Conservation (phyloP, 768 basidiomycete species). For the Lactifluus piperatus region DNA sequence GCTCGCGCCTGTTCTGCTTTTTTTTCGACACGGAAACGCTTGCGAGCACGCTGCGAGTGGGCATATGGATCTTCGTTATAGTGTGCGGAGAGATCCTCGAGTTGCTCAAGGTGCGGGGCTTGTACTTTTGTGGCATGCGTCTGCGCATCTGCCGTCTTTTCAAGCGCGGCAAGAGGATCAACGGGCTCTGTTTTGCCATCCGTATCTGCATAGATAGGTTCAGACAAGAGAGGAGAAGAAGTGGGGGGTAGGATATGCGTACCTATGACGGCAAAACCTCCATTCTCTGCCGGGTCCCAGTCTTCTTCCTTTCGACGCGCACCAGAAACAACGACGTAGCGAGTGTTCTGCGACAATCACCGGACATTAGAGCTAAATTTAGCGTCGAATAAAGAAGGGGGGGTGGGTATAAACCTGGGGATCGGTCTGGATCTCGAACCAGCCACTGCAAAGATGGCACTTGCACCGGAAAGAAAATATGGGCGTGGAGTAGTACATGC, state of each 20-base stretch:
- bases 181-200: slow-evolving; percentile 51
- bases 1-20: slow-evolving; percentile 63
- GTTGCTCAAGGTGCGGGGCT: slow-evolving; percentile 70
- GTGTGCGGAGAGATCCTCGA: slow-evolving; percentile 69
- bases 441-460: slow-evolving; percentile 92
- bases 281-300: slow-evolving; percentile 95
- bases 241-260: slow-evolving; percentile 19
- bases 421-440: slow-evolving; percentile 98
- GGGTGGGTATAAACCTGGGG: slow-evolving; percentile 58
- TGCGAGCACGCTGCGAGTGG: slow-evolving; percentile 65
- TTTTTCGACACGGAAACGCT: slow-evolving; percentile 82
- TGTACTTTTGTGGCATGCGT: slow-evolving; percentile 63
- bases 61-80: slow-evolving; percentile 82
- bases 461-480: slow-evolving; percentile 96
- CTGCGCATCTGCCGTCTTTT: slow-evolving; percentile 79
- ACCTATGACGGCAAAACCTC: slow-evolving; percentile 87
- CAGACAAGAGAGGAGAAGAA: not conserved
- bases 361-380: no score
- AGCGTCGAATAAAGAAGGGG: not conserved
- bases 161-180: slow-evolving; percentile 83
- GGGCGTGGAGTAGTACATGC: slow-evolving; percentile 88
- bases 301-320: slow-evolving; percentile 94
- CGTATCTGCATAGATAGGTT: slow-evolving; percentile 43
- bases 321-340: slow-evolving; percentile 86
- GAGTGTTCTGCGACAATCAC: slow-evolving; percentile 63